Evolutionary conservation across 2,329 filamentous ascomycete genomes (phyloP), one percentile per base, ranked within the genome.

Genomic region (Ophiostoma australiae): DNA sequence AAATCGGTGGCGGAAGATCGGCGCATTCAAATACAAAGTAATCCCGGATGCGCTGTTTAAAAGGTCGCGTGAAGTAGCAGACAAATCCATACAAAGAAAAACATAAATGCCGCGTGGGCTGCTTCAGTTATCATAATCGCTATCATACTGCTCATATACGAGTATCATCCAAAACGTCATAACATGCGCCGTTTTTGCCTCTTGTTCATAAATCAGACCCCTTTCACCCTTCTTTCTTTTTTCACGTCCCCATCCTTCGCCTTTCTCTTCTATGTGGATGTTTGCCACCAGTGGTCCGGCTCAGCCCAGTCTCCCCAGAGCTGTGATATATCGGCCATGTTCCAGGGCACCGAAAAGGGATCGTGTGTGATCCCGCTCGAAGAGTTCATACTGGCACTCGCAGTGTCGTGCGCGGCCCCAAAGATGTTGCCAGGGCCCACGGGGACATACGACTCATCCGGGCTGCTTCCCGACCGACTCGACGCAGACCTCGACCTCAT

Each of bases 391-490:
- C 35, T 27, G 20, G n/a, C 63, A 35, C 63, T 23, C 7, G 20
- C 35, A 23, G 37, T 31, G 48, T 72, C 69, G 65, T 68, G 67
- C 1, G 52, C 37, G 23, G 15, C 35, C 33, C 65, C 63, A 13
- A 66, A 66, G 8, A 69, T 41, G 8, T 67, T 48, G 7, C 39
- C 48, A 15, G 69, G 27, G 35, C 69, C 31, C 1, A 41, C 10
- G 4, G 73, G 58, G 41, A 73, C 41, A 35, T 65, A 74, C 23
- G 73, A 73, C 13, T 72, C 67, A 37, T 72, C 73, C 2, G 73
- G 72, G 33, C 73, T 73, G 69, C 70, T 72, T 52, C 68, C 69
- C 7, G 70, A 69, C 67, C 70, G 71, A 70, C 73, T 73, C 10
- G 70, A 70, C 6, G 71, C 68, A 3, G 71, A 72, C 2, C 61